Conservation (phyloP, 1,284 basidiomycete genomes). For the Leccinum griseonigrum region DNA sequence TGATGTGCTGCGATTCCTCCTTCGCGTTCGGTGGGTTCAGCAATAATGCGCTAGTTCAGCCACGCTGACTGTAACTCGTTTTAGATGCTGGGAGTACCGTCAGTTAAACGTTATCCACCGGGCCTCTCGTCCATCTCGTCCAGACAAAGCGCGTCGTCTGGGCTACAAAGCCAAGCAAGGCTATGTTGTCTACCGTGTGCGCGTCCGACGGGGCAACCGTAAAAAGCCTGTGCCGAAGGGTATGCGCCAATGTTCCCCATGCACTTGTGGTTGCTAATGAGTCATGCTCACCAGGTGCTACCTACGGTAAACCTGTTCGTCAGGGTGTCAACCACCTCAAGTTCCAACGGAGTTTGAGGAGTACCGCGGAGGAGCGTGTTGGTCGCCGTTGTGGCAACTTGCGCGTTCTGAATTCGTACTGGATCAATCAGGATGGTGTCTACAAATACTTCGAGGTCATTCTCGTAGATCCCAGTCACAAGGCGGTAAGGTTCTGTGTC, state of each 20-base stretch:
- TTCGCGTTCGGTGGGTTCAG: constrained; percentile 83
- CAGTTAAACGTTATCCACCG: constrained; percentile 99
- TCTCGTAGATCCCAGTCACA: constrained; percentile 92
- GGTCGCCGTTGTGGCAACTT: constrained; percentile 95
- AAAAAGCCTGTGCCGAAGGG: constrained; percentile 99
- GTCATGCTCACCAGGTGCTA: constrained; percentile 63
- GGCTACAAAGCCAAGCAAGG: constrained; percentile 99
- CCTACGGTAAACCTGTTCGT: constrained; percentile 98
- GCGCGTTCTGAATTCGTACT: constrained; percentile 97
- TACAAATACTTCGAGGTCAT: constrained; percentile 99
- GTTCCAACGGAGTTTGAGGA: constrained; percentile 91
- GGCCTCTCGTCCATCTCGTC: constrained; percentile 95
- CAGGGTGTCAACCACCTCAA: constrained; percentile 99
- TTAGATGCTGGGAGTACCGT: constrained; percentile 98
- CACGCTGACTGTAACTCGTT: constrained; percentile 12
- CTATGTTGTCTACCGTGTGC: constrained; percentile 97
- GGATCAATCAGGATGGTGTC: constrained; percentile 99
- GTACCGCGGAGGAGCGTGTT: constrained; percentile 97
- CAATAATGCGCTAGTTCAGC: neutral
- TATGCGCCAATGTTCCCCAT: constrained; percentile 31
- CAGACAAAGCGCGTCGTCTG: constrained; percentile 97
- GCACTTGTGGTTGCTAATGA: constrained; percentile 6
- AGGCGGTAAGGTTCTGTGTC: constrained; percentile 63
- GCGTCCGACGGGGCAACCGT: constrained; percentile 97
- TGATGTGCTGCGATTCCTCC: constrained; percentile 97